Percentiles rank a stretch among this genome's conserved stretches.
Evolutionary conservation across 2,329 filamentous ascomycete species (phyloP).

Genomic region (Botrytis fabae): DNA sequence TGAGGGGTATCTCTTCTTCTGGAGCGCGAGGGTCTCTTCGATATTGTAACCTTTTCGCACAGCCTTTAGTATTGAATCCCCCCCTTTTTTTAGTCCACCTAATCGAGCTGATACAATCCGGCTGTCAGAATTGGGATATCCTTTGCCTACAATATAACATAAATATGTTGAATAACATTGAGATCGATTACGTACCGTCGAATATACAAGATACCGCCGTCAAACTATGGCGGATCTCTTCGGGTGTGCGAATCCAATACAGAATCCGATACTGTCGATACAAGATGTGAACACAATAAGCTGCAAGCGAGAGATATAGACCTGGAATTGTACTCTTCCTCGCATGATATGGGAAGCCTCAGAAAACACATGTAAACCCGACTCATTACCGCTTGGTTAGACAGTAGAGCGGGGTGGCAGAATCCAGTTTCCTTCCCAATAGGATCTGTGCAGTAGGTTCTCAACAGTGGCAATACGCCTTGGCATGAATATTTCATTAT

Average conservation of each 20-base stretch:
- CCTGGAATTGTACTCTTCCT: not conserved
- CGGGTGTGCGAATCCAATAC: too few relatives aligned
- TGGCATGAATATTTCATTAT: not conserved
- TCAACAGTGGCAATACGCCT: not conserved
- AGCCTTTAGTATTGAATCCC: fast-evolving
- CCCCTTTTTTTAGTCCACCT: not conserved
- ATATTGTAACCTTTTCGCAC: not conserved
- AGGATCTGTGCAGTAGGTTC: not conserved
- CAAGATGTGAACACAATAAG: too few relatives aligned
- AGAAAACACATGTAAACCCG: not conserved
- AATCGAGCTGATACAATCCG: not conserved
- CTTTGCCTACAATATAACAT: not conserved
- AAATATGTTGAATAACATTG: not conserved
- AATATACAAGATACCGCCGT: too few relatives aligned
- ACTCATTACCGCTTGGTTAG: fast-evolving
- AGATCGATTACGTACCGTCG: too few relatives aligned
- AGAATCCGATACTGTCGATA: too few relatives aligned
- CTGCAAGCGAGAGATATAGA: too few relatives aligned
- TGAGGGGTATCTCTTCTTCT: not conserved
- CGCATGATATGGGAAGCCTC: not conserved
- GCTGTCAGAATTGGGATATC: not conserved
- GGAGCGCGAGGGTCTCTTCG: not conserved
- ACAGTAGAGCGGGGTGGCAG: not conserved
- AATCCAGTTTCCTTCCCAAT: not conserved
- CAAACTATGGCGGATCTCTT: too few relatives aligned